Conservation (phyloP, 345 rosid species). For the Barbarea vulgaris region DNA sequence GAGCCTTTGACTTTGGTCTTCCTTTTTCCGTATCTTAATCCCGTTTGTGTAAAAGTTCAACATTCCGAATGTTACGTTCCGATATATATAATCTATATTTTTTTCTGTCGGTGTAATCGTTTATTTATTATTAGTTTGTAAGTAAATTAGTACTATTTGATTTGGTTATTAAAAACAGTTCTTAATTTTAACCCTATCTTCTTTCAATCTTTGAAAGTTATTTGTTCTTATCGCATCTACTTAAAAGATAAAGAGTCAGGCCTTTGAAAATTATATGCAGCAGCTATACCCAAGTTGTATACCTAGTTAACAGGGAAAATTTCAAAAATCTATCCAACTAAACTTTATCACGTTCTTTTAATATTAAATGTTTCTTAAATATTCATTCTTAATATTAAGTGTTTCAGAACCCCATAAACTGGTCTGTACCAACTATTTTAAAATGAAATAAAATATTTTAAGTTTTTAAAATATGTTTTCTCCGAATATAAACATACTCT, state of each 20-base stretch:
- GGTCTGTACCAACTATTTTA: neutral
- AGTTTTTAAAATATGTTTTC: neutral
- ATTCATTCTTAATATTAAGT: neutral
- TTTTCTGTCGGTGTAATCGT: conserved; percentile 20
- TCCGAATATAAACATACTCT: neutral
- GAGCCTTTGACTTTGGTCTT: conserved; percentile 37
- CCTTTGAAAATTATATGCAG: conserved; percentile 22
- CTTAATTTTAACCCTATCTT: neutral
- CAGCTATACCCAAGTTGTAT: conserved; percentile 11
- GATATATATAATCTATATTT: neutral
- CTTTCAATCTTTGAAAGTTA: conserved; percentile 32
- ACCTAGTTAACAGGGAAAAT: conserved; percentile 5
- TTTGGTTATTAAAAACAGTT: conserved; percentile 18
- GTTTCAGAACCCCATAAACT: neutral
- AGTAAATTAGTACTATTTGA: neutral
- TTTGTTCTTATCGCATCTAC: conserved; percentile 32
- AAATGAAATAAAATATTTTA: neutral
- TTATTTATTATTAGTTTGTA: neutral
- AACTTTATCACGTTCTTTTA: neutral
- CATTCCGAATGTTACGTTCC: conserved; percentile 23
- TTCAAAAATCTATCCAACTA: conserved; percentile 14
- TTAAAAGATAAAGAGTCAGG: neutral
- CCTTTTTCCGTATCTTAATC: conserved; percentile 17
- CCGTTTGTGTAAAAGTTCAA: conserved; percentile 22
- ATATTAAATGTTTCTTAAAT: neutral